Evolutionary conservation across 768 basidiomycete genomes (phyloP).

Genomic region (Pleurotus pulmonarius): DNA sequence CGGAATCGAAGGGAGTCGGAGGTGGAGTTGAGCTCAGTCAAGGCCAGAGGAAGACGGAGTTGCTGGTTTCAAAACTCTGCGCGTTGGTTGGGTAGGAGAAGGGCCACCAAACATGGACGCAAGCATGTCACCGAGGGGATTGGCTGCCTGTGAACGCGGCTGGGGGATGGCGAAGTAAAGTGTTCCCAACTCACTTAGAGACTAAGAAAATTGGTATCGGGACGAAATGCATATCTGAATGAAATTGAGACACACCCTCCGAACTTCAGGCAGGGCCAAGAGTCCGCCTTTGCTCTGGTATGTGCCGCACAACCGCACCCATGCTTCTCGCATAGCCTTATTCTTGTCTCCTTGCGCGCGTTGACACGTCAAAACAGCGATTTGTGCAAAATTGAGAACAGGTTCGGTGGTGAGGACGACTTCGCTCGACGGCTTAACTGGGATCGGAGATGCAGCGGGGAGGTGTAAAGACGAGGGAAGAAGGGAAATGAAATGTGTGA

Average conservation of each 20-base stretch:
- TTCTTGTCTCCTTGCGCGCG: conserved; percentile 79
- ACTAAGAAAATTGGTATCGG: conserved; percentile 32
- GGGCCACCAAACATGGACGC: conserved; percentile 85
- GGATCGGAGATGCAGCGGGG: conserved; percentile 40
- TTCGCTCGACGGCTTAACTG: conserved; percentile 50
- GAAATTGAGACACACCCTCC: conserved; percentile 44
- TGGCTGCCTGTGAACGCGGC: conserved; percentile 64
- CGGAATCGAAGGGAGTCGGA: no score
- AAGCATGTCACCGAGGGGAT: conserved; percentile 87
- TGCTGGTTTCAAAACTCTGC: conserved; percentile 45
- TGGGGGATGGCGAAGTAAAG: conserved; percentile 88
- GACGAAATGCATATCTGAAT: no score
- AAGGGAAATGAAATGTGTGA: conserved; percentile 70
- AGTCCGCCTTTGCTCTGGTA: conserved; percentile 73
- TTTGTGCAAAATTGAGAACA: conserved; percentile 84
- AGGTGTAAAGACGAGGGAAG: conserved; percentile 49
- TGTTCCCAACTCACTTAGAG: conserved; percentile 61
- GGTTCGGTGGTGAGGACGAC: conserved; percentile 72
- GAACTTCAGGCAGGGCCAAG: conserved; percentile 56
- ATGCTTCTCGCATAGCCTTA: conserved; percentile 72
- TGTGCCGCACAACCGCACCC: conserved; percentile 81
- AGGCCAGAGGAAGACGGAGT: conserved; percentile 7
- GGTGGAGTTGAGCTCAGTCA: background rate
- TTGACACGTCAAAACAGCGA: conserved; percentile 87
- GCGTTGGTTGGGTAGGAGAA: conserved; percentile 29